A percentile compares a stretch with the other conserved stretches of the same genome.
These are phyloP conservation scores for Pleodorina starrii DNA, from an alignment of 139 green algal genomes.

Conservation along the genomic window DNA sequence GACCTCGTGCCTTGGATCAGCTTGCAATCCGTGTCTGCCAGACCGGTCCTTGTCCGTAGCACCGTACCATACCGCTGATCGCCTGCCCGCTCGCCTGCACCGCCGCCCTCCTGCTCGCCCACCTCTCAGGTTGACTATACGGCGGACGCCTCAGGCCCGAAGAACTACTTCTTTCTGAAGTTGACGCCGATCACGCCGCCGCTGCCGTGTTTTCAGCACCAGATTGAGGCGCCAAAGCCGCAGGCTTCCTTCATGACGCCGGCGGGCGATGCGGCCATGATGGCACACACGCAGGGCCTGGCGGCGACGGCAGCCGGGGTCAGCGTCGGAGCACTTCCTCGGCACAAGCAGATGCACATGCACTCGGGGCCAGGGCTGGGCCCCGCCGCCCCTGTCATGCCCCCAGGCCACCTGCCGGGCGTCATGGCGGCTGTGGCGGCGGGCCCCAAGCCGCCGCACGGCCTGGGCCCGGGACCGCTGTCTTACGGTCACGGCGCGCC, in stretches of 20 bases:
- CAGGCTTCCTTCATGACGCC: neutral
- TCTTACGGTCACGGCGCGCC: neutral
- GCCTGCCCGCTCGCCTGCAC: too few relatives aligned
- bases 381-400: neutral
- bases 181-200: conserved; percentile 41
- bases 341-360: neutral
- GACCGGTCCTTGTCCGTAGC: too few relatives aligned
- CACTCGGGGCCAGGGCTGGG: neutral
- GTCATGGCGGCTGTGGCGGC: neutral
- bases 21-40: too few relatives aligned
- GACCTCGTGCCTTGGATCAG: too few relatives aligned
- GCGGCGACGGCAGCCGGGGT: neutral
- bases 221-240: conserved; percentile 32
- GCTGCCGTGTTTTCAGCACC: conserved; percentile 51
- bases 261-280: neutral
- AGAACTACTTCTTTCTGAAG: conserved; percentile 46
- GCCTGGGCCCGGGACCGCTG: conserved; percentile 12
- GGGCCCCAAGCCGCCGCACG: neutral
- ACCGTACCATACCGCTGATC: too few relatives aligned
- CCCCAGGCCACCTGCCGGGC: neutral
- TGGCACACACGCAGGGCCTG: neutral
- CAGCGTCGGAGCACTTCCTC: neutral
- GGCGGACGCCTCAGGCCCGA: conserved; percentile 18
- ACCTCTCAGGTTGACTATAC: conserved; percentile 43
- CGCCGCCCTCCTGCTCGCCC: too few relatives aligned